Evolutionary conservation across 2,329 filamentous ascomycete species (phyloP).

Genomic region (Aspergillus arachidicola): DNA sequence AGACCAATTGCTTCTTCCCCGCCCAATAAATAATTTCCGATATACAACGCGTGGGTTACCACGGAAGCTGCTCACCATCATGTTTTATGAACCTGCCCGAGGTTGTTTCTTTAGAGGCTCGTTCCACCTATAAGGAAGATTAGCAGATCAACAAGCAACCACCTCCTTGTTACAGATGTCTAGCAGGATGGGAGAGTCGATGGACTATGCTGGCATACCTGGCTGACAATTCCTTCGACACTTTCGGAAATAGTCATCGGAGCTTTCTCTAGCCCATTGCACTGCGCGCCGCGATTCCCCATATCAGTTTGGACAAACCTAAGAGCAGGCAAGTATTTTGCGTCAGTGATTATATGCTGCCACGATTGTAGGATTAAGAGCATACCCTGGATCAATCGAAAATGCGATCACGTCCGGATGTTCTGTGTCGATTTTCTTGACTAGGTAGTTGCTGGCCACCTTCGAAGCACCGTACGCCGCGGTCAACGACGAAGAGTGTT

Average conservation of each 20-base stretch:
- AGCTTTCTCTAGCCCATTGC: conserved; percentile 34
- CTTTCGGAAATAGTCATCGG: conserved; percentile 40
- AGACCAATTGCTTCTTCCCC: no score
- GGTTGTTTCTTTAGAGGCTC: background rate
- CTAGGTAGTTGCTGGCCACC: conserved; percentile 23
- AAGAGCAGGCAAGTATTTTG: background rate
- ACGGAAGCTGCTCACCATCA: no score
- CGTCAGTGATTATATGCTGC: background rate
- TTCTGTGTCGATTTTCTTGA: conserved; percentile 25
- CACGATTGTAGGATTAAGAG: background rate
- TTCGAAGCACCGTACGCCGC: conserved; percentile 29
- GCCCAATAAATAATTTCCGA: no score
- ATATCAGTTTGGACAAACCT: conserved; percentile 47
- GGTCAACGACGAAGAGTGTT: conserved; percentile 17
- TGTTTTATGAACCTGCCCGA: no score
- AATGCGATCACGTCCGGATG: conserved; percentile 27
- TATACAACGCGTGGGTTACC: no score
- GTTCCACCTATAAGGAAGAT: background rate
- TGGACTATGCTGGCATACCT: conserved; percentile 10
- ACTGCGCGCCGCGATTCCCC: conserved; percentile 41
- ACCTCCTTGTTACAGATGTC: no score
- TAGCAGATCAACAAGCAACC: background rate
- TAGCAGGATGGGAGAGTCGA: no score
- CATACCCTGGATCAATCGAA: conserved; percentile 36
- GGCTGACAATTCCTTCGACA: conserved; percentile 32